Conservation (phyloP, 2,329 filamentous ascomycete genomes). For the Epicoccum nigrum region DNA sequence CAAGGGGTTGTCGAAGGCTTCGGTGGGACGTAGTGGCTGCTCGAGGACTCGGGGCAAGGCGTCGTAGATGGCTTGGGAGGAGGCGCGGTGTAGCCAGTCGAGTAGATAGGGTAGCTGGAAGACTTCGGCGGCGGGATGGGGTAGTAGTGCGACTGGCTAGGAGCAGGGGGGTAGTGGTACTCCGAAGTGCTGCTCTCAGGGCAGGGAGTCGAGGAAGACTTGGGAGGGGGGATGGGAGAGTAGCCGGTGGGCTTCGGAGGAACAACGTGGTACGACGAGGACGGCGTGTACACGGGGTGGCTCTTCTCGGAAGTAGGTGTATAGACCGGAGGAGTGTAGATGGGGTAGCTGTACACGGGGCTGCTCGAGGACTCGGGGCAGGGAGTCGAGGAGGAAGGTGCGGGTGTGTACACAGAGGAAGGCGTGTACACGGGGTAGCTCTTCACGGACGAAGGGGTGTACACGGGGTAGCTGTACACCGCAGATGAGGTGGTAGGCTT, state of each 20-base stretch:
- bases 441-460: slow-evolving; percentile 1
- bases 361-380: background rate
- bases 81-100: background rate
- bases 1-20: no score
- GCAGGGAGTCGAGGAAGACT: slow-evolving; percentile 2
- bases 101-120: background rate
- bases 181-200: slow-evolving; percentile 17
- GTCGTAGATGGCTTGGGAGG: slow-evolving; percentile 11
- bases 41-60: slow-evolving; percentile 1
- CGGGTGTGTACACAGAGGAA: background rate
- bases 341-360: background rate
- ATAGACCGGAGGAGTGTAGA: background rate
- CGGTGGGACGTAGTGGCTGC: no score
- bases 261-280: no score
- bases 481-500: background rate
- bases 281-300: slow-evolving; percentile 2
- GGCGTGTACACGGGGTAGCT: slow-evolving; percentile 3
- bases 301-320: slow-evolving; percentile 3
- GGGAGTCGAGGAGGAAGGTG: background rate
- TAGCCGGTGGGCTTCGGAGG: slow-evolving; percentile 1
- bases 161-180: slow-evolving; percentile 4
- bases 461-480: background rate
- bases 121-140: background rate
- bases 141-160: slow-evolving; percentile 6
- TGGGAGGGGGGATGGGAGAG: no score